Percentiles rank a stretch among this genome's conserved stretches.
Conservation (phyloP, 1,284 basidiomycete genomes). For the Malassezia arunalokei region DNA sequence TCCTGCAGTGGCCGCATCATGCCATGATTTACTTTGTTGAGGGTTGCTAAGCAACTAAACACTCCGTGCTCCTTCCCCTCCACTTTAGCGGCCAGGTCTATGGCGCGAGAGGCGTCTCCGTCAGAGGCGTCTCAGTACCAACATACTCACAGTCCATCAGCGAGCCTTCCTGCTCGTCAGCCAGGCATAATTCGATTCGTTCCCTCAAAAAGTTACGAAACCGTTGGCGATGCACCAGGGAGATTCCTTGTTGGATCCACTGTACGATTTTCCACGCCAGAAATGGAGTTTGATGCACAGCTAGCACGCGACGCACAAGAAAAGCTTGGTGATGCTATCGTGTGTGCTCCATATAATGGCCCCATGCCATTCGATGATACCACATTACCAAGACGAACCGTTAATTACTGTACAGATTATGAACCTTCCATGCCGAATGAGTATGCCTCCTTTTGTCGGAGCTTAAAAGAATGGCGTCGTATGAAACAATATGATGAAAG, state of each 20-base stretch:
- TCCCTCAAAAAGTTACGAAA: slow-evolving; percentile 13
- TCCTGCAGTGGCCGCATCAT: slow-evolving; percentile 2
- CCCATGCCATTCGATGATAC: background rate
- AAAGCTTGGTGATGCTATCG: background rate
- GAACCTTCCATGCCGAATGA: slow-evolving; percentile 37
- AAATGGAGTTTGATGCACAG: slow-evolving; percentile 17
- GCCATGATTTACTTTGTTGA: background rate
- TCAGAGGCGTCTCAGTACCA: too few species aligned
- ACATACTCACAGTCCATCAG: too few species aligned
- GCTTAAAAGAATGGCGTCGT: slow-evolving; percentile 21
- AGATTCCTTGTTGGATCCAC: too few species aligned
- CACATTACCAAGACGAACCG: background rate
- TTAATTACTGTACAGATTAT: slow-evolving; percentile 23
- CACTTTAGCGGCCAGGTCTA: too few species aligned
- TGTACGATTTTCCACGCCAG: slow-evolving; percentile 14
- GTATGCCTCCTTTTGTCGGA: slow-evolving; percentile 26
- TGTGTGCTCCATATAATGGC: background rate
- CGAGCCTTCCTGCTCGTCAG: too few species aligned
- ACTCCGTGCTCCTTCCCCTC: too few species aligned
- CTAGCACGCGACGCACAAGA: background rate
- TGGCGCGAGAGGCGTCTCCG: too few species aligned
- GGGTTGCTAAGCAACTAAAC: too few species aligned
- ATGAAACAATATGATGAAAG: slow-evolving; percentile 8
- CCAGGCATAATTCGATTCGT: slow-evolving; percentile 20
- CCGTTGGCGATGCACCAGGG: background rate